Conservation (phyloP, 2,329 filamentous ascomycete genomes). For the Mycocentrospora acerina region DNA sequence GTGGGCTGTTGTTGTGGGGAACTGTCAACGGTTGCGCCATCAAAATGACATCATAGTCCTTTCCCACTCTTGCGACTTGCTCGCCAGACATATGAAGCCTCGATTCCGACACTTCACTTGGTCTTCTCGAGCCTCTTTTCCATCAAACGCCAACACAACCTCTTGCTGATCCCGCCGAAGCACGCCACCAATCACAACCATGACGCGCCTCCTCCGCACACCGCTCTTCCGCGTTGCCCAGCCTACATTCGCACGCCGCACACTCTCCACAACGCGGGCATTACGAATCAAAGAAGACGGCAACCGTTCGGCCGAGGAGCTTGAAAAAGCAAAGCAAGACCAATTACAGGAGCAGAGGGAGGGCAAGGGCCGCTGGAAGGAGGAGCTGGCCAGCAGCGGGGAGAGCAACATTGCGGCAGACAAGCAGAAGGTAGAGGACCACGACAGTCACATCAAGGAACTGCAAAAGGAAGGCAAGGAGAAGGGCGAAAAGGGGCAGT, state of each 20-base stretch:
- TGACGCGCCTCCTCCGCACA: constrained; percentile 1
- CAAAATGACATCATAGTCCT: too few species aligned
- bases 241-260: constrained; percentile 16
- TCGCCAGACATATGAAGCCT: too few species aligned
- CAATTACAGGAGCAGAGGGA: constrained; percentile 47
- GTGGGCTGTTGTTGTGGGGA: too few species aligned
- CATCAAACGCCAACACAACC: background rate
- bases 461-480: constrained; percentile 48
- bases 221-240: background rate
- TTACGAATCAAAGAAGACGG: constrained; percentile 46
- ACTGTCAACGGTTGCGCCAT: too few species aligned
- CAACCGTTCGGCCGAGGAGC: constrained; percentile 40
- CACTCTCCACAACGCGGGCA: constrained; percentile 34
- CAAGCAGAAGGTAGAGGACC: constrained; percentile 44
- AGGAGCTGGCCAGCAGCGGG: constrained; percentile 44
- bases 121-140: too few species aligned
- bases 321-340: constrained; percentile 48
- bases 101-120: too few species aligned
- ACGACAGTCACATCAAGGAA: constrained; percentile 46
- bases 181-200: background rate
- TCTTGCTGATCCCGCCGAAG: background rate
- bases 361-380: constrained; percentile 47
- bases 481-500: constrained; percentile 43
- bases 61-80: too few species aligned
- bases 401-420: constrained; percentile 48